Percentiles rank a stretch among this genome's conserved stretches.
These are phyloP conservation scores for Trichoderma erinaceum DNA, from an alignment of 495 filamentous ascomycete genomes.

Conservation along the genomic window DNA sequence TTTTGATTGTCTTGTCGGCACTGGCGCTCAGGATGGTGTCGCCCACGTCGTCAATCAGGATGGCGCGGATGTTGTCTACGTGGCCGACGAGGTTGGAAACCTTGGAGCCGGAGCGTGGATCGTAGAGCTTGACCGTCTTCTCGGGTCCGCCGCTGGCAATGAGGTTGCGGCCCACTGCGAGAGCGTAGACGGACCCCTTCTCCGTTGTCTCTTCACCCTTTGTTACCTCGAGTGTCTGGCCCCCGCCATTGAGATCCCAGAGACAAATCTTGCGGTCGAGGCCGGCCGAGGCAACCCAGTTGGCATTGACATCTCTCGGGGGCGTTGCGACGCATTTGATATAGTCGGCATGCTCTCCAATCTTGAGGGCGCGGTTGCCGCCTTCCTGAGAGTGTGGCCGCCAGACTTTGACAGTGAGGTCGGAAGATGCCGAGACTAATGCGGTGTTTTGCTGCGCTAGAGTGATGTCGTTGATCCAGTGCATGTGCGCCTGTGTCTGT, in stretches of 20 bases:
- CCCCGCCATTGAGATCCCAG: conserved; percentile 87
- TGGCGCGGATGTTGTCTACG: conserved; percentile 88
- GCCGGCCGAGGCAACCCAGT: conserved; percentile 95
- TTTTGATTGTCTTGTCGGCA: conserved; percentile 93
- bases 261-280: conserved; percentile 85
- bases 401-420: conserved; percentile 93
- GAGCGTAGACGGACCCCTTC: conserved; percentile 92
- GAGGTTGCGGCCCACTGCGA: conserved; percentile 65
- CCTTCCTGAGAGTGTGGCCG: conserved; percentile 70
- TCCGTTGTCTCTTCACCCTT: conserved; percentile 70
- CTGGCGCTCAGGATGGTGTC: conserved; percentile 92
- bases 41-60: conserved; percentile 79
- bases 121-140: conserved; percentile 89
- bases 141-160: conserved; percentile 92
- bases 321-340: conserved; percentile 90
- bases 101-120: conserved; percentile 78
- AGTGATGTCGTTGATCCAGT: conserved; percentile 98
- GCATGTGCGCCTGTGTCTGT: conserved; percentile 95
- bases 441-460: conserved; percentile 76
- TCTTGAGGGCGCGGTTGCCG: conserved; percentile 61
- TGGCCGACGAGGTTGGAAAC: conserved; percentile 98
- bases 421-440: conserved; percentile 89
- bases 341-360: conserved; percentile 92
- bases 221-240: conserved; percentile 77
- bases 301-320: conserved; percentile 47